phyloP scores from a whole-genome alignment of 2,329 filamentous ascomycete genomes.

The Fusarium transvaalense region DNA sequence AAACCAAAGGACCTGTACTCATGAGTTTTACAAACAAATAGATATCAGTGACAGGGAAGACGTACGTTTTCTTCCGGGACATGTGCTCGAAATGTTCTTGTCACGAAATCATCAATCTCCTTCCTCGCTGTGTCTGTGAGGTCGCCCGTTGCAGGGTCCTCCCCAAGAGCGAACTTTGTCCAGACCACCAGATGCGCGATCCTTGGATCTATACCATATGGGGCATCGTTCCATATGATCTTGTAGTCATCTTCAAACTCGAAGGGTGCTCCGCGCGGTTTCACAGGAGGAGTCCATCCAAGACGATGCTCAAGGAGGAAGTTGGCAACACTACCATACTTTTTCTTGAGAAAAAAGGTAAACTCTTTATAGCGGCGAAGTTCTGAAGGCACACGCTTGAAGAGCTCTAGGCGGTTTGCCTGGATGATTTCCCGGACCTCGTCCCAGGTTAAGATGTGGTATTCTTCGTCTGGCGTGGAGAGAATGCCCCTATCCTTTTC shows the following conservation, averaged over 20 bases:
- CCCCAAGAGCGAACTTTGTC: constrained; percentile 87
- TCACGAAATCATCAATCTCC: constrained; percentile 79
- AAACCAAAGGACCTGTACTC: constrained; percentile 59
- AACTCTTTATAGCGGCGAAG: constrained; percentile 83
- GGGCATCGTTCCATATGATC: constrained; percentile 92
- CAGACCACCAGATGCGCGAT: constrained; percentile 92
- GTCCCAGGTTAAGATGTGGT: constrained; percentile 74
- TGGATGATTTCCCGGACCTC: constrained; percentile 73
- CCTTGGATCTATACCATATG: constrained; percentile 82
- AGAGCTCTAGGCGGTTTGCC: constrained; percentile 77
- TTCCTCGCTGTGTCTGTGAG: constrained; percentile 72
- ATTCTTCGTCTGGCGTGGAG: constrained; percentile 75
- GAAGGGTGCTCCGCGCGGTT: constrained; percentile 56
- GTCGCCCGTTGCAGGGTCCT: constrained; percentile 74
- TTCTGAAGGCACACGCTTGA: constrained; percentile 82
- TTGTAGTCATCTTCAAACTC: constrained; percentile 70
- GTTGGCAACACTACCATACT: constrained; percentile 81
- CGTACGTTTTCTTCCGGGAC: constrained; percentile 67
- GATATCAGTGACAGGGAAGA: not conserved
- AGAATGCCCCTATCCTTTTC: constrained; percentile 79
- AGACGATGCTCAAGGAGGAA: constrained; percentile 81
- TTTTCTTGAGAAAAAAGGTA: constrained; percentile 70
- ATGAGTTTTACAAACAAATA: constrained; percentile 8
- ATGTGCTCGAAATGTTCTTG: constrained; percentile 70
- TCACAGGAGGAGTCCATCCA: constrained; percentile 69